These are phyloP conservation scores for Sistotremastrum niveocremeum DNA, from an alignment of 768 basidiomycete species.

Conservation along the genomic window DNA sequence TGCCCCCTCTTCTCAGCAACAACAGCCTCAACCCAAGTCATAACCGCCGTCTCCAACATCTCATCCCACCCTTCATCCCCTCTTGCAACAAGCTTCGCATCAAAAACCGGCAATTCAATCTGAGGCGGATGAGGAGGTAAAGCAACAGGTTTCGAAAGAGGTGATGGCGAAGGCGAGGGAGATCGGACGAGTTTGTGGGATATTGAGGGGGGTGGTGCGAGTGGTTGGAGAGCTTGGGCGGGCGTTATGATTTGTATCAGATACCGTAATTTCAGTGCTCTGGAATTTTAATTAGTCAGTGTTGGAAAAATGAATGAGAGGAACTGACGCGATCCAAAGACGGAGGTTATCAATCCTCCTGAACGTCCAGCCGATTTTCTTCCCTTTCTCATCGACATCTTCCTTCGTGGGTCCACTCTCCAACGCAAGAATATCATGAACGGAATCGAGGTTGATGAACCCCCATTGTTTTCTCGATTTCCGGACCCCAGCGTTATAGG, in stretches of 20 bases:
- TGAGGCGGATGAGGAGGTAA: not conserved
- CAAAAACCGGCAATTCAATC: slow-evolving; percentile 28
- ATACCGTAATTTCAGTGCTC: slow-evolving; percentile 76
- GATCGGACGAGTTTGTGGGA: slow-evolving; percentile 7
- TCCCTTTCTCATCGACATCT: slow-evolving; percentile 27
- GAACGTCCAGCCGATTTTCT: slow-evolving; percentile 64
- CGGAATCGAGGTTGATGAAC: slow-evolving; percentile 59
- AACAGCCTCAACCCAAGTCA: slow-evolving; percentile 54
- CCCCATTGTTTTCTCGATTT: slow-evolving; percentile 81
- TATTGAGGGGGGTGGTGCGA: slow-evolving; percentile 10
- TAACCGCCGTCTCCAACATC: slow-evolving; percentile 54
- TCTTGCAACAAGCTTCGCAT: slow-evolving; percentile 58
- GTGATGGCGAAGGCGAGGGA: slow-evolving; percentile 17
- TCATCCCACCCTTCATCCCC: slow-evolving; percentile 69
- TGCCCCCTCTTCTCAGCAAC: slow-evolving; percentile 44
- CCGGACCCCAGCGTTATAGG: slow-evolving; percentile 72
- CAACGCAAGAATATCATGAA: slow-evolving; percentile 67
- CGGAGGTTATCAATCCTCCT: slow-evolving; percentile 75
- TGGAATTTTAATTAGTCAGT: slow-evolving; percentile 14
- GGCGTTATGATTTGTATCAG: slow-evolving; percentile 54
- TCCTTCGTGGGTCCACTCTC: slow-evolving; percentile 33
- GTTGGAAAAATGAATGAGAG: not conserved
- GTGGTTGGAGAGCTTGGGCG: slow-evolving; percentile 20
- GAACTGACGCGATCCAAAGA: slow-evolving; percentile 69
- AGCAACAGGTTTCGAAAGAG: slow-evolving; percentile 6